Evolutionary conservation across 75 land plant species (phyloP), one percentile per base, ranked within the genome.

Genomic region (Cupressus sempervirens): DNA sequence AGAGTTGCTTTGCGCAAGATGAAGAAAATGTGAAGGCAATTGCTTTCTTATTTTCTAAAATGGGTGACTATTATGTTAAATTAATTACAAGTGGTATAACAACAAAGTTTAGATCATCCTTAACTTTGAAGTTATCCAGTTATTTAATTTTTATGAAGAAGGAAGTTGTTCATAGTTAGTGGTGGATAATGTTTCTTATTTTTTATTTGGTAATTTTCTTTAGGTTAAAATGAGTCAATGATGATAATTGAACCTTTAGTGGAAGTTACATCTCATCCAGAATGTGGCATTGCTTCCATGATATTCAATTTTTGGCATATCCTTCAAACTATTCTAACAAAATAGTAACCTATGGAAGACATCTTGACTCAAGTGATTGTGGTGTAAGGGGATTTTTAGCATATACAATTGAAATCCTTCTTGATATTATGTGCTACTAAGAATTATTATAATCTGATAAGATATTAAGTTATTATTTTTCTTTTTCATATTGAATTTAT

Each of bases 301-400:
- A 96, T 98, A 43, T 98, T 93, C 85, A 96, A 96, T 86, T 98
- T 98, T 80, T 98, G 99, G 99, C 98, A 97, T 79, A 91, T 87
- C 43, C 94, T 96, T 45, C 98, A 95, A 88, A 75, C 84, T 84
- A 86, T 81, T 34, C 86, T 98, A 86, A 94, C 93, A 45, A 88
- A 86, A 88, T 89, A 96, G 99, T 96, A 84, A 79, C 30, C 53
- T 9, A 26, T 53, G 40, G 43, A 65, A 43, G 86, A 46, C 41
- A 75, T 38, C 6, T 76, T 76, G 23, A 36, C 12, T 41, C 30
- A 79, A 7, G 30, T 26, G 26, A 43, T 45, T 43, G 13, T 45
- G 81, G n/a, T 26, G 81, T 45, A 10, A 13, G 48, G 50, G 12
- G 10, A 1, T 45, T 45, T 79, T 70, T 30, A 1, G 30, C 29